Conservation (phyloP, 2,329 filamentous ascomycete genomes). For the Celoporthe dispersa region DNA sequence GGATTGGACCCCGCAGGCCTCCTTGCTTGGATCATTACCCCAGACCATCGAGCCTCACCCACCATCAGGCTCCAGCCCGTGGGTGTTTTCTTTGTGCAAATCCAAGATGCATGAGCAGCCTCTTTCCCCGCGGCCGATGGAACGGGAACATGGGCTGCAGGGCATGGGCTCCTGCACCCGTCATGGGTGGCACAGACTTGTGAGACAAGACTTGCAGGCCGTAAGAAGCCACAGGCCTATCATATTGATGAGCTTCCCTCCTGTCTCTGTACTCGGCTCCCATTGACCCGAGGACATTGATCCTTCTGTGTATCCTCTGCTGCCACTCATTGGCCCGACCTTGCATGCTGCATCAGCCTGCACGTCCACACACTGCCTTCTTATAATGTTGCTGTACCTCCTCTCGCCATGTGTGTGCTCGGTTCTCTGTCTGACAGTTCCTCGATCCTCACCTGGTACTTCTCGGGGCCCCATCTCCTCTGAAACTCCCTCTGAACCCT, state of each 20-base stretch:
- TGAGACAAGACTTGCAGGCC: neutral
- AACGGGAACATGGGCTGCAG: constrained; percentile 1
- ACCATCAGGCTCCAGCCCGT: neutral
- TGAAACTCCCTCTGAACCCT: neutral
- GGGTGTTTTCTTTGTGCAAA: neutral
- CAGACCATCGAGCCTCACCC: neutral
- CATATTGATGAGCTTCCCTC: neutral
- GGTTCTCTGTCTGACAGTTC: neutral
- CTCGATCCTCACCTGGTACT: neutral
- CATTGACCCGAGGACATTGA: constrained; percentile 6
- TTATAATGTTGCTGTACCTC: constrained; percentile 2
- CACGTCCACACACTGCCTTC: neutral
- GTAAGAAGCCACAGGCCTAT: neutral
- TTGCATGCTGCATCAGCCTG: neutral
- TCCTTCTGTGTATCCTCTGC: constrained; percentile 3
- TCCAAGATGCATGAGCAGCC: neutral
- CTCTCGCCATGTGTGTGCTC: neutral
- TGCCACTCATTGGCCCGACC: neutral
- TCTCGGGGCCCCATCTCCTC: neutral
- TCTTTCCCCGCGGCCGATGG: neutral
- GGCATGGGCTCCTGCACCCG: neutral
- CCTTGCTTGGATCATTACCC: neutral
- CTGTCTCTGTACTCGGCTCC: constrained; percentile 6
- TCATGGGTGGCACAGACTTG: neutral
- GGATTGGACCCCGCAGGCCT: neutral